Conservation (phyloP, 495 filamentous ascomycete genomes). For the Trichoderma virens region DNA sequence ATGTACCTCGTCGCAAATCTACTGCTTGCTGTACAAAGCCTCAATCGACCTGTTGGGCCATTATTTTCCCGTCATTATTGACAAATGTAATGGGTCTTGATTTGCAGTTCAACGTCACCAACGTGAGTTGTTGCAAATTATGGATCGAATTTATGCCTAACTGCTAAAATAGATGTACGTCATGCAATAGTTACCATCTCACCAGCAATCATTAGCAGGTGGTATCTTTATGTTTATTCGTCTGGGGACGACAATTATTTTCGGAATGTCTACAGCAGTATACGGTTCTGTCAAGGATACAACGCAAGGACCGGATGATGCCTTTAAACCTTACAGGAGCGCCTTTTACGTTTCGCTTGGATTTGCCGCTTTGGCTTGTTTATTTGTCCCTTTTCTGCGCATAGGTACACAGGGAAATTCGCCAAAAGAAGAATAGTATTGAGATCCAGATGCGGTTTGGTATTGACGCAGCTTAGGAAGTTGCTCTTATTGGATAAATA, state of each 20-base stretch:
- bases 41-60: conserved; percentile 47
- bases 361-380: conserved; percentile 35
- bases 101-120: conserved; percentile 54
- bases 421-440: conserved; percentile 10
- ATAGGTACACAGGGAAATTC: conserved; percentile 36
- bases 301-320: conserved; percentile 24
- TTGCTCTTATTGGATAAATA: too few relatives aligned
- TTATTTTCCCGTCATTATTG: conserved; percentile 47
- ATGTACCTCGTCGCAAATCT: conserved; percentile 37
- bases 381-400: conserved; percentile 34
- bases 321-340: conserved; percentile 34
- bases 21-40: conserved; percentile 33
- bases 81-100: conserved; percentile 50
- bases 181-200: conserved; percentile 42
- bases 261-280: conserved; percentile 46
- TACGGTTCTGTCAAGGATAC: conserved; percentile 29
- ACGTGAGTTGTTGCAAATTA: conserved; percentile 34
- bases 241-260: conserved; percentile 40
- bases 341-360: conserved; percentile 51
- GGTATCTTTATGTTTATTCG: conserved; percentile 51
- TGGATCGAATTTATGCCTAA: conserved; percentile 33
- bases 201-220: conserved; percentile 50
- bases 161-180: background rate
- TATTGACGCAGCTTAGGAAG: too few relatives aligned
- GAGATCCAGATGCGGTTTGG: too few relatives aligned